These are phyloP conservation scores for Bremia lactucae DNA, from an alignment of 352 stramenopile species.

Conservation along the genomic window DNA sequence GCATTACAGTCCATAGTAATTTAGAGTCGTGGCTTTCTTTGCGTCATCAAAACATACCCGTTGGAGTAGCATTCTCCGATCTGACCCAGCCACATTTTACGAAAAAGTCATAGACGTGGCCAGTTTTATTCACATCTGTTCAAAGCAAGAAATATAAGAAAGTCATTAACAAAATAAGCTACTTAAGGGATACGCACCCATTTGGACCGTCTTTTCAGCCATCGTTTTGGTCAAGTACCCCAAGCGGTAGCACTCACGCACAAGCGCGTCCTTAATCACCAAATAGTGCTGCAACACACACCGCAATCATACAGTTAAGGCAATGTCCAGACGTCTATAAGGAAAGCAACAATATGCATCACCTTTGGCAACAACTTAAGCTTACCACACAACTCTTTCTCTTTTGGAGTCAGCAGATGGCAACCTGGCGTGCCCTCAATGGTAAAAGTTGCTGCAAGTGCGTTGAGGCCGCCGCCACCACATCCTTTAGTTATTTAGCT, in stretches of 20 bases:
- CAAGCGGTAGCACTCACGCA: constrained; percentile 80
- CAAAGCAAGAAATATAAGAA: constrained; percentile 6
- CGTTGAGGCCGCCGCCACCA: constrained; percentile 12
- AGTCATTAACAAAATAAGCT: constrained; percentile 8
- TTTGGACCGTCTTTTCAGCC: constrained; percentile 85
- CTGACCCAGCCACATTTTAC: constrained; percentile 83
- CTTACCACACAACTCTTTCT: constrained; percentile 84
- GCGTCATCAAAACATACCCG: constrained; percentile 27
- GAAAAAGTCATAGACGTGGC: constrained; percentile 86
- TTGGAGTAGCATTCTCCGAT: constrained; percentile 37
- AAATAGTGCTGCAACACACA: constrained; percentile 76
- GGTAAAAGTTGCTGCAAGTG: constrained; percentile 41
- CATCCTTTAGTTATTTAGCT: constrained; percentile 23
- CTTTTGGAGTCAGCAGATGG: constrained; percentile 84
- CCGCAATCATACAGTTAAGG: constrained; percentile 4
- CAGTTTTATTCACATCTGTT: constrained; percentile 73
- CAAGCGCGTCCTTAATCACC: constrained; percentile 91
- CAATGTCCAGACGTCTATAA: neutral
- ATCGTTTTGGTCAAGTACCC: constrained; percentile 67
- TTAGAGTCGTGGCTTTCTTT: neutral
- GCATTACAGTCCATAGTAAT: neutral
- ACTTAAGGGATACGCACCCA: constrained; percentile 43
- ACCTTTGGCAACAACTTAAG: constrained; percentile 87
- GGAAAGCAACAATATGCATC: neutral
- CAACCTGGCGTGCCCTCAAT: constrained; percentile 76